These are phyloP conservation scores for Sanguinoderma infundibulare DNA, from an alignment of 1,284 basidiomycete species.

Conservation along the genomic window DNA sequence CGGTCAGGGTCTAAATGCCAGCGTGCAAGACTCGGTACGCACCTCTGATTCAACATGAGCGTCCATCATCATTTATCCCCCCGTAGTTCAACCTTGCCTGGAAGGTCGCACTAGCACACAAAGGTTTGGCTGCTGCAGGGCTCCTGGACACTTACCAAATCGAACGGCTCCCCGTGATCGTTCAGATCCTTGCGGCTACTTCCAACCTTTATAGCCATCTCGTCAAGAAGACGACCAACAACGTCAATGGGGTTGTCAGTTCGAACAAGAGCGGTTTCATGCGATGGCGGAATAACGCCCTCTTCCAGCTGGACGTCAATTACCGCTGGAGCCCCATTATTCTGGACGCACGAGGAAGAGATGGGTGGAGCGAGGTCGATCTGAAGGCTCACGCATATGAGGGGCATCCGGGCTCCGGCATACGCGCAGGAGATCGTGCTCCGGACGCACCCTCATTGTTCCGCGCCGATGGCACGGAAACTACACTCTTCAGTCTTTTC, in stretches of 20 bases:
- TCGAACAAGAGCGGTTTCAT: constrained; percentile 9
- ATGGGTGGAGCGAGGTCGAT: constrained; percentile 1
- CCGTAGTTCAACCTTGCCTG: constrained; percentile 38
- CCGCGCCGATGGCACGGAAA: constrained; percentile 14
- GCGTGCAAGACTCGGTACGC: constrained; percentile 31
- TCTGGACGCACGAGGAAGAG: constrained; percentile 38
- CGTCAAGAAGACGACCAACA: neutral
- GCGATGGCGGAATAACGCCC: constrained; percentile 10
- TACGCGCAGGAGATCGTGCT: constrained; percentile 49
- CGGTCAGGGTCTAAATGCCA: constrained; percentile 35
- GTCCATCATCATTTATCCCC: constrained; percentile 22
- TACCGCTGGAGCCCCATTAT: constrained; percentile 52
- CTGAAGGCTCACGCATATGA: constrained; percentile 12
- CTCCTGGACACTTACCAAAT: constrained; percentile 31
- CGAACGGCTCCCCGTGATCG: constrained; percentile 35
- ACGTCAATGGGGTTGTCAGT: neutral
- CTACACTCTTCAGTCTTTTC: constrained; percentile 31
- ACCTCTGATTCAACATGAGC: neutral
- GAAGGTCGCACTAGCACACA: constrained; percentile 37
- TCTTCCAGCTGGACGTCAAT: constrained; percentile 50
- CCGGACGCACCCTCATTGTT: constrained; percentile 45
- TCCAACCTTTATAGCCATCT: constrained; percentile 14
- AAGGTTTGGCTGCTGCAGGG: constrained; percentile 25
- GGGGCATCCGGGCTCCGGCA: constrained; percentile 21
- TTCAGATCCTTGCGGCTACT: constrained; percentile 29